These are phyloP conservation scores for Labyrinthula sp. DNA, from an alignment of 352 stramenopile genomes.

Conservation along the genomic window DNA sequence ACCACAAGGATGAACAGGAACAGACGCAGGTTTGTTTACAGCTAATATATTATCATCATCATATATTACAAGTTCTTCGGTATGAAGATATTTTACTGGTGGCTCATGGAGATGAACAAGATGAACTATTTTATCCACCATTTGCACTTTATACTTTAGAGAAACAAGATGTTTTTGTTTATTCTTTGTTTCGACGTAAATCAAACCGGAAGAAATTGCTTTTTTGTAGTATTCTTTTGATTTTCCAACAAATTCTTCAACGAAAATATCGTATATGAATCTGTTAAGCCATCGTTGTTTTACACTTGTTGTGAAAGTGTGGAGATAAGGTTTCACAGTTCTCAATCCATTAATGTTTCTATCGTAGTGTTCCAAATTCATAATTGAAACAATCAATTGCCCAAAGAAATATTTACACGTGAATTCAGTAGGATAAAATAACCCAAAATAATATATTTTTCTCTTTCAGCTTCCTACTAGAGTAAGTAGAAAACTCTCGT, in stretches of 20 bases:
- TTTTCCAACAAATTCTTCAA: conserved; percentile 37
- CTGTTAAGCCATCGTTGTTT: conserved; percentile 75
- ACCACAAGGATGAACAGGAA: conserved; percentile 77
- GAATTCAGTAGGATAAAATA: too few relatives aligned
- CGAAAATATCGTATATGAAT: conserved; percentile 68
- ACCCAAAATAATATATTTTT: too few relatives aligned
- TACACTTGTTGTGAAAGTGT: conserved; percentile 75
- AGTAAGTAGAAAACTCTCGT: too few relatives aligned
- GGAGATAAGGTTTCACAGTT: conserved; percentile 66
- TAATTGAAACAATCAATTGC: too few relatives aligned
- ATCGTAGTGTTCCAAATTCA: too few relatives aligned
- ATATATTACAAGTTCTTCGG: conserved; percentile 51
- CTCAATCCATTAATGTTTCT: too few relatives aligned
- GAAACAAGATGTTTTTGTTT: too few relatives aligned
- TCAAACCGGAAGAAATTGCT: conserved; percentile 70
- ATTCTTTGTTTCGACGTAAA: conserved; percentile 66
- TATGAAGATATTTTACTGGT: conserved; percentile 47
- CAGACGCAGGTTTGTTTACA: conserved; percentile 57
- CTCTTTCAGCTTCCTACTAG: too few relatives aligned
- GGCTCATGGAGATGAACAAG: conserved; percentile 83
- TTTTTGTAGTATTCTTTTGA: conserved; percentile 52
- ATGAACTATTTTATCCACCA: conserved; percentile 74
- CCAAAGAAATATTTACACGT: too few relatives aligned
- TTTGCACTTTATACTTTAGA: conserved; percentile 56
- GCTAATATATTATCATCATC: conserved; percentile 51